These are phyloP conservation scores for Bretschneidera sinensis DNA, from an alignment of 345 rosid species.

Conservation along the genomic window DNA sequence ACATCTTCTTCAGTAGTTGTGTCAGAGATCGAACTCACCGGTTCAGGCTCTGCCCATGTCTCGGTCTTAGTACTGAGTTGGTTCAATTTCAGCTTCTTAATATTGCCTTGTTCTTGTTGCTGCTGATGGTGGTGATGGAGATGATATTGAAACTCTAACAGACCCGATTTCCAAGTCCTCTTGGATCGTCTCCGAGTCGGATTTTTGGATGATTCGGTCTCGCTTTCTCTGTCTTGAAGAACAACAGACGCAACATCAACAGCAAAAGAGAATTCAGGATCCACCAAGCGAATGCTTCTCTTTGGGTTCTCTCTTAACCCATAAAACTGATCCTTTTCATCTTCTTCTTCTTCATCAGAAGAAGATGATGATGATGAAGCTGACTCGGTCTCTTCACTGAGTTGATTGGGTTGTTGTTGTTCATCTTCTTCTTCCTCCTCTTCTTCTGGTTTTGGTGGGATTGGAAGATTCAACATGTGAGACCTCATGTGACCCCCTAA, in stretches of 20 bases:
- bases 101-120: slow-evolving; percentile 24
- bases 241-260: slow-evolving; percentile 46
- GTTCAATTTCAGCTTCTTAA: slow-evolving; percentile 18
- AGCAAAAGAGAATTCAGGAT: slow-evolving; percentile 51
- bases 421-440: slow-evolving; percentile 14
- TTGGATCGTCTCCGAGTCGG: slow-evolving; percentile 64
- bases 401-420: slow-evolving; percentile 28
- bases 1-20: slow-evolving; percentile 82
- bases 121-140: slow-evolving; percentile 10
- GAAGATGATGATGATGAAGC: slow-evolving; percentile 32
- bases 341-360: slow-evolving; percentile 31
- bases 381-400: slow-evolving; percentile 33
- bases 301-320: slow-evolving; percentile 56
- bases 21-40: slow-evolving; percentile 70
- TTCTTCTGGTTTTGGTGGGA: slow-evolving; percentile 24
- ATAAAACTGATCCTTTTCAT: slow-evolving; percentile 24
- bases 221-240: slow-evolving; percentile 71
- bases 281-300: slow-evolving; percentile 46
- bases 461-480: slow-evolving; percentile 56
- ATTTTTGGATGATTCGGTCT: slow-evolving; percentile 71
- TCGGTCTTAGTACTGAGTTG: slow-evolving; percentile 14
- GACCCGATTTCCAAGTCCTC: slow-evolving; percentile 31
- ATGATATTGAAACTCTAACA: neutral
- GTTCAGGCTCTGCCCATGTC: slow-evolving; percentile 48
- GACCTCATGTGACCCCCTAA: slow-evolving; percentile 88